Percentiles rank a stretch among this genome's conserved stretches.
Evolutionary conservation across 2,329 filamentous ascomycete genomes (phyloP).

Genomic region (Cercospora sp.): DNA sequence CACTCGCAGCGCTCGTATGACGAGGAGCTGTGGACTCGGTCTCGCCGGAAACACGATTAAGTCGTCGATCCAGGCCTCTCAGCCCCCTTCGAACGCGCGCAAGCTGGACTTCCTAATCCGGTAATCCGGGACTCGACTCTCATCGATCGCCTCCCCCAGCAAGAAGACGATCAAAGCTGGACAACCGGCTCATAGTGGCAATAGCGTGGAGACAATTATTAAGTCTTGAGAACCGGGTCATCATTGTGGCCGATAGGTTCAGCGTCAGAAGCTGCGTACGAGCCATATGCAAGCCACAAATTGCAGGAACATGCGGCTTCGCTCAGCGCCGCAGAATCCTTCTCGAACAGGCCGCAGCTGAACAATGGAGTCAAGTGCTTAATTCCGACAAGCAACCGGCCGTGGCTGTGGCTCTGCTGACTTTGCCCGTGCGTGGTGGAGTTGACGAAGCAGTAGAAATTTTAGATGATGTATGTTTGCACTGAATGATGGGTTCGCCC

Average conservation of each 20-base stretch:
- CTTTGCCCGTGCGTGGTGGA: neutral
- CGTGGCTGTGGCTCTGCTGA: neutral
- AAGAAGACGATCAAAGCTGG: neutral
- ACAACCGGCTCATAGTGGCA: neutral
- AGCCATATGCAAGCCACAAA: slow-evolving; percentile 1
- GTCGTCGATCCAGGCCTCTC: neutral
- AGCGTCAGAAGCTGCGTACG: neutral
- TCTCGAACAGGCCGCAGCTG: neutral
- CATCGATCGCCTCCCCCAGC: neutral
- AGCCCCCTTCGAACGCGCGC: neutral
- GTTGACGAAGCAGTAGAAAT: neutral
- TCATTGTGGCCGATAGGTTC: slow-evolving; percentile 6
- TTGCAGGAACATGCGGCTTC: neutral
- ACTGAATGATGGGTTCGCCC: neutral
- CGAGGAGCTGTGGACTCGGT: neutral
- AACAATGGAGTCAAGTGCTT: neutral
- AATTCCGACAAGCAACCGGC: neutral
- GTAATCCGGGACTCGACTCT: neutral
- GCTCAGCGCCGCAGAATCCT: neutral
- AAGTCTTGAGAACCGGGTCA: neutral
- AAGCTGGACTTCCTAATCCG: neutral
- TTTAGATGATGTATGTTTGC: neutral
- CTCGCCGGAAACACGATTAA: neutral
- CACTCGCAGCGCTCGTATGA: neutral
- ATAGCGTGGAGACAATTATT: neutral